Base-by-base conservation (phyloP, 441 rosid genomes). In the Adansonia rubrostipa region DNA sequence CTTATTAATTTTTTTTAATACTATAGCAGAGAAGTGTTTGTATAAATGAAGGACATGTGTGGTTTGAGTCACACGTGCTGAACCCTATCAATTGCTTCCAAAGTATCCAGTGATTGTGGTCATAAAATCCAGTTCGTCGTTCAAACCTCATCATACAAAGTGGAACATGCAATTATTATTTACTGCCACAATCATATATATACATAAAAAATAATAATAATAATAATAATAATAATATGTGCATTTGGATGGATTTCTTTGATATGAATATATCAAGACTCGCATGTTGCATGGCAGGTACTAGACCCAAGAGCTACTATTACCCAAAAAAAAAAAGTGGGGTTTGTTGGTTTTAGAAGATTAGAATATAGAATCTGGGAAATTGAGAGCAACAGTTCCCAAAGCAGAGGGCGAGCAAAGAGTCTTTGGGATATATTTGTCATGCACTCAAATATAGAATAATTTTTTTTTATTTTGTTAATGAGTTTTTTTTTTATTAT, bases 311-410 rank as follows among this genome's bases (percentile, higher is more conserved):
- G 22, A 67, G 42, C 11, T 44, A 53, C 17, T 71, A 15, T 60
- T 60, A 24, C 57, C 40, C 36, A 0, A 17, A 72, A 36, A 53
- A 67, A 6, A n/a, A 51, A 71, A 44, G 85, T 81, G 81, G 82
- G 87, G 69, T 79, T 83, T 66, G 71, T 78, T 77, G 63, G 62
- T 33, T 75, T 57, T 74, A 7, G 15, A 60, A 45, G 54, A 50
- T 68, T 76, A 78, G 54, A 73, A 78, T 44, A 64, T 71, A 77
- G 24, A 67, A 67, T 82, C 9, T 83, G 75, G 78, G 80, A 84
- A 82, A 78, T 80, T 75, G 84, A 24, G 80, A 78, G 82, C 80
- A 61, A 89, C 91, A 82, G 90, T 82, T 86, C 84, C 86, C 83
- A 80, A 76, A 80, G 86, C 60, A 74, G 85, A 60, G 84, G 68